Evolutionary conservation across 169 alveolate species (phyloP), one percentile per base, ranked within the genome.

Genomic region (Plasmodium reichenowi): DNA sequence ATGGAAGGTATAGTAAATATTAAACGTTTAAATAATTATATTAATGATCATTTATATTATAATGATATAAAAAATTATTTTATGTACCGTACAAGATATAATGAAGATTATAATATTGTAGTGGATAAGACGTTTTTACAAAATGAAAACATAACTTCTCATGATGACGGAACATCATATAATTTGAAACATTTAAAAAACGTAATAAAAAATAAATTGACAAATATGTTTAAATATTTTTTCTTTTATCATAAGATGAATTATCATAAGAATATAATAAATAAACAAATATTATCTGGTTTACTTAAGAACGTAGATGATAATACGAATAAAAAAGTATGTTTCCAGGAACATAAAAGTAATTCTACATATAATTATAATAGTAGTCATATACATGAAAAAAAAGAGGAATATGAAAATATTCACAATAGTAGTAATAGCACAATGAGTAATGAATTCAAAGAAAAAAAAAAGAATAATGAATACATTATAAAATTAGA

Each of bases 61-160:
- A 78, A 32, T 56, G 80, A 78, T 43, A 78, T 78, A 26, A 78
- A 78, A 45, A 66, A 52, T 24, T 78, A 78, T 67, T 78, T 60
- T 66, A 78, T 45, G 62, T 78, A 78, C 22, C 38, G 48, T 50
- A 50, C 72, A 66, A 67, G 54, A 66, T 52, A 50, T 29, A 67
- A 26, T 13, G 5, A 47, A 47, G 22, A 22, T 66, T 66, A 12
- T 67, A 56, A 78, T 70, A 26, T 45, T 13, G 50, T 48, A 52
- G 3, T 13, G 22, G 80, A 1, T 64, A 7, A 47, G 10, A 10
- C 66, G 15, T 10, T n/a, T 76, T 5, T 64, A 47, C 60, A 74
- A 15, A 74, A 20, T 20, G 74, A 60, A 62, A 66, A 63, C 10
- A 17, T 4, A 76, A 43, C 17, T 29, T 29, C 38, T 29, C 38